Evolutionary conservation across 163 green algal genomes (phyloP).

Genomic region (Scenedesmus sp.): DNA sequence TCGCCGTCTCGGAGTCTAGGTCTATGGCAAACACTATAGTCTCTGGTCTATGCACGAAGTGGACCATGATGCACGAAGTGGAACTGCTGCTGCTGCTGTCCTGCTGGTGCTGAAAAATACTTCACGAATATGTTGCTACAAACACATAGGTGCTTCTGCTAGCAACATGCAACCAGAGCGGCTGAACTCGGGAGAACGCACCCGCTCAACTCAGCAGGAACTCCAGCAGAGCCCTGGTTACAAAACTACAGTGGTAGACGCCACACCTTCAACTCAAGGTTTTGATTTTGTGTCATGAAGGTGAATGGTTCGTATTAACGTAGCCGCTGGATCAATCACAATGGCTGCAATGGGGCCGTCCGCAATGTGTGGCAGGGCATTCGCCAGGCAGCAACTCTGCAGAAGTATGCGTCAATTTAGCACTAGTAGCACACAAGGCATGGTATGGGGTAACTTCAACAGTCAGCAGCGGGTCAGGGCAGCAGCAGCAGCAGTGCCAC

Average conservation of each 20-base stretch:
- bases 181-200: too few relatives aligned
- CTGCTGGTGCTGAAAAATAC: not conserved
- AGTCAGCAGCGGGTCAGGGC: slow-evolving; percentile 16
- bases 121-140: too few relatives aligned
- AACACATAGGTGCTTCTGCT: not conserved
- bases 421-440: slow-evolving; percentile 17
- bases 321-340: not conserved
- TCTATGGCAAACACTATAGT: slow-evolving; percentile 38
- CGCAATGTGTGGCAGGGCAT: slow-evolving; percentile 1
- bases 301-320: too few relatives aligned
- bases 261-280: too few relatives aligned
- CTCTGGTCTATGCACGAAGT: slow-evolving; percentile 14
- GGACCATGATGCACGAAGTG: not conserved
- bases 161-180: too few relatives aligned
- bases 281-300: too few relatives aligned
- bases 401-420: slow-evolving; percentile 19
- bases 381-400: slow-evolving; percentile 15
- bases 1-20: not conserved
- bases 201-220: too few relatives aligned
- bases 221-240: not conserved
- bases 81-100: not conserved
- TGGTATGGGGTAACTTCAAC: slow-evolving; percentile 6
- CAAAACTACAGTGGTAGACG: not conserved
- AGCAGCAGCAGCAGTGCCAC: slow-evolving; percentile 33
- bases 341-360: slow-evolving; percentile 34